Evolutionary conservation across 352 stramenopile species (phyloP), one percentile per base, ranked within the genome.

Genomic region (Globisporangium canariense): DNA sequence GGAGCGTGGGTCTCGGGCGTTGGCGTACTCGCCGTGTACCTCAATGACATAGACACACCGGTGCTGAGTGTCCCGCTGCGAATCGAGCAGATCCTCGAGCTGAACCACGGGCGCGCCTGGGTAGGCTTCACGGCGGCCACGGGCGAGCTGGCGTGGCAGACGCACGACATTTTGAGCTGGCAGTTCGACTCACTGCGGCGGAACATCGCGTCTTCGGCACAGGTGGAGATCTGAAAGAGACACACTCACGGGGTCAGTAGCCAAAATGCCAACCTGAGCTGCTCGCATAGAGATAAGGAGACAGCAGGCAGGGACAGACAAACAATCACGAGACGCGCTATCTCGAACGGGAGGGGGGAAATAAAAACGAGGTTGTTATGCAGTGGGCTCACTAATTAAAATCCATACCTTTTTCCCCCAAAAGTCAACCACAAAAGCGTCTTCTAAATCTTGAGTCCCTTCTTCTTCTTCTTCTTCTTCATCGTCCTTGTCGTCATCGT

Each of bases 61-160:
- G 78, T 84, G 11, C 65, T 98, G 16, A 83, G 75, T 10, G 88
- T 97, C 13, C 90, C 90, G 25, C 57, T 98, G 20, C 91, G 96
- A 53, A 64, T 98, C 10, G 88, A 94, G 47, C 68, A 73, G 25
- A 90, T 78, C 4, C 60, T 98, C 41, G 72, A 88, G 53, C 77
- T 98, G 9, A 77, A 86, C 49, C 92, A 96, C 49, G 83, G 83
- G 10, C 81, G 91, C 2, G 87, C 89, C 3, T 98, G 79, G 74
- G 88, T 98, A 0, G 94, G 94, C n/a, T 97, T 98, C 66, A 97
- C 94, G 1, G 89, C 88, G 2, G 79, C 90, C 32, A 98, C 94
- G 0, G 91, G 90, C 5, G 75, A 68, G 51, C 73, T 71, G 0
- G 84, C 87, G 30, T 98, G 84, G 77, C 93, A 98, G 75, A 80